These are phyloP conservation scores for Candida railenensis DNA, from an alignment of 805 yeast species.

Conservation along the genomic window DNA sequence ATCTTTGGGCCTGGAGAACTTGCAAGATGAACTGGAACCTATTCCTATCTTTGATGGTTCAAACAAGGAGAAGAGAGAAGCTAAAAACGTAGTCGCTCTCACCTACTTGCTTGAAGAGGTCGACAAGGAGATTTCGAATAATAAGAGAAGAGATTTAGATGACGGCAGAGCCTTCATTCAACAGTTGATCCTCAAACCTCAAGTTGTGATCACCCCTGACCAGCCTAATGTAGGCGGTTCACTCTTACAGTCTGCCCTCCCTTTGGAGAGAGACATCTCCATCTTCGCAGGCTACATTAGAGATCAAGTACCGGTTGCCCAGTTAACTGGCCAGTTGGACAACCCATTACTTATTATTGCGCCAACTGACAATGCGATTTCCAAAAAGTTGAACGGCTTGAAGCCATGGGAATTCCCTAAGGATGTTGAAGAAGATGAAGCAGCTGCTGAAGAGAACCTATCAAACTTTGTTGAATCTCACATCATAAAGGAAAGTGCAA, in stretches of 20 bases:
- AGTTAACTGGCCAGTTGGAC: conserved; percentile 45
- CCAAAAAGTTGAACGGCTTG: conserved; percentile 40
- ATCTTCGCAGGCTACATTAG: conserved; percentile 72
- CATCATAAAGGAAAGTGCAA: conserved; percentile 25
- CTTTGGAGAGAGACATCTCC: conserved; percentile 42
- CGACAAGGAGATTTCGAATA: conserved; percentile 1
- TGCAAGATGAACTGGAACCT: conserved; percentile 7
- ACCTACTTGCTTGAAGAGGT: conserved; percentile 2
- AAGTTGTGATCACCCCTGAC: conserved; percentile 12
- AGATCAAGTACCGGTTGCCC: conserved; percentile 51
- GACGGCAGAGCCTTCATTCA: not conserved
- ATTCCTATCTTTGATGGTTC: not conserved
- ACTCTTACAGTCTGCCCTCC: conserved; percentile 35
- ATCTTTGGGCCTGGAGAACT: conserved; percentile 11
- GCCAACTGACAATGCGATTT: conserved; percentile 61
- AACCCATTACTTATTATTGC: conserved; percentile 60
- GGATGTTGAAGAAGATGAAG: conserved; percentile 47
- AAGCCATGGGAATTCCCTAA: conserved; percentile 88
- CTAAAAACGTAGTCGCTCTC: conserved; percentile 13
- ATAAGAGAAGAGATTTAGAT: not conserved
- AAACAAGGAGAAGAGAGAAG: conserved; percentile 11
- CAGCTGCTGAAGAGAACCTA: conserved; percentile 50
- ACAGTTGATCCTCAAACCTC: not conserved
- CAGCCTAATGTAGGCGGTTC: conserved; percentile 13
- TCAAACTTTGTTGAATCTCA: conserved; percentile 63